phyloP scores from a whole-genome alignment of 1,284 basidiomycete genomes.

The Agaricales sp. region DNA sequence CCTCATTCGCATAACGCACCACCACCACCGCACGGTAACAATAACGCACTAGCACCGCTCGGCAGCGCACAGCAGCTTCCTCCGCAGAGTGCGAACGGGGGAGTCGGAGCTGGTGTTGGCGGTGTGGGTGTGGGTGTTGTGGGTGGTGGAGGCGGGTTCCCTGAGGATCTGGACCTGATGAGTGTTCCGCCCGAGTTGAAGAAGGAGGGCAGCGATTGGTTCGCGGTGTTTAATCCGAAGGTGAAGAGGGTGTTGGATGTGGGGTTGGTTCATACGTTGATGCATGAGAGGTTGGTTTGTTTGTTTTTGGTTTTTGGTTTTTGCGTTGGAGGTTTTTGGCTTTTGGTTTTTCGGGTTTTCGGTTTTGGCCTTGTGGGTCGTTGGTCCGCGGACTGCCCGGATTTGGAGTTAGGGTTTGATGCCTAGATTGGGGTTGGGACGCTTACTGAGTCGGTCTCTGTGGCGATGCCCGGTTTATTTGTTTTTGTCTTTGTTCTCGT shows the following conservation, averaged over 20 bases:
- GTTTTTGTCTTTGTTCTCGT: constrained; percentile 1
- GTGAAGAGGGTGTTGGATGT: constrained; percentile 81
- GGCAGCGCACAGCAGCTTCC: not conserved
- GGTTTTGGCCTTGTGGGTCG: no score
- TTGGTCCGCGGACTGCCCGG: no score
- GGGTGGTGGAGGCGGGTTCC: not conserved
- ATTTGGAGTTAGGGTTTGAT: no score
- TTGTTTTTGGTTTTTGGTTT: constrained; percentile 4
- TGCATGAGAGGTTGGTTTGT: constrained; percentile 73
- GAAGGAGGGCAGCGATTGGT: constrained; percentile 75
- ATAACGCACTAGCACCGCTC: not conserved
- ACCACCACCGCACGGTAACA: no score
- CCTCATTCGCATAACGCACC: no score
- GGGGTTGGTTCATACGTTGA: constrained; percentile 80
- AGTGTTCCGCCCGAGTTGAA: constrained; percentile 1
- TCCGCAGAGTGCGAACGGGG: constrained; percentile 1
- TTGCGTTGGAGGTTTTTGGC: no score
- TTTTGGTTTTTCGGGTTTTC: no score
- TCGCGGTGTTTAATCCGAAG: constrained; percentile 88
- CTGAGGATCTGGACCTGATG: not conserved
- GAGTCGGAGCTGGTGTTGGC: not conserved
- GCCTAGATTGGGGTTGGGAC: no score
- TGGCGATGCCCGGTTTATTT: no score
- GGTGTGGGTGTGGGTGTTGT: not conserved
- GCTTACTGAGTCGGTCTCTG: no score